A percentile compares a stretch with the other conserved stretches of the same genome.
Conservation (phyloP, 2,329 filamentous ascomycete genomes). For the Penicillium sp. region DNA sequence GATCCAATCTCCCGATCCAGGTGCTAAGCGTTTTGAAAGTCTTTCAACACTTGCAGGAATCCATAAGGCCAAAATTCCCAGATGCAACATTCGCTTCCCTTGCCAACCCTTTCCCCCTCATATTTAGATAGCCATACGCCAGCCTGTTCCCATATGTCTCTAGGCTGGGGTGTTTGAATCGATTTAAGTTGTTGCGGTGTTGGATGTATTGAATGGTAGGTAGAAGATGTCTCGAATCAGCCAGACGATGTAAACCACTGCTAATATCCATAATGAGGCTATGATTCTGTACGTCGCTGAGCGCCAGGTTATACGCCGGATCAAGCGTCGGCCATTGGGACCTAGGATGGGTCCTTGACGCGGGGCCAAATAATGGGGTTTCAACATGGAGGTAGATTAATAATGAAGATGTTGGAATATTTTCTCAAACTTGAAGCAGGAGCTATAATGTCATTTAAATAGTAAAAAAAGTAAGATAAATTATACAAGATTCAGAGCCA, state of each 20-base stretch:
- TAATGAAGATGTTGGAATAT: background rate
- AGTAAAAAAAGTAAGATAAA: background rate
- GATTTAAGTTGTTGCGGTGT: background rate
- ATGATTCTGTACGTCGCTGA: constrained; percentile 49
- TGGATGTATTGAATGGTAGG: constrained; percentile 36
- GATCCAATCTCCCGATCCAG: too few species aligned
- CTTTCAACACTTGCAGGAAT: too few species aligned
- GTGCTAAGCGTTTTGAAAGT: too few species aligned
- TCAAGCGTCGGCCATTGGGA: constrained; percentile 43
- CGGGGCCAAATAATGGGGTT: constrained; percentile 21
- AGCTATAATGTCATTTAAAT: background rate
- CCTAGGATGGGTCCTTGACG: constrained; percentile 44
- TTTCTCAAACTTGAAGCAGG: background rate
- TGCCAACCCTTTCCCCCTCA: too few species aligned
- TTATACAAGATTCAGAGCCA: background rate
- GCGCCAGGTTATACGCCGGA: constrained; percentile 47
- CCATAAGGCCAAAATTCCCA: too few species aligned
- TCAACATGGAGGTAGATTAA: background rate
- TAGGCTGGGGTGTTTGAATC: too few species aligned
- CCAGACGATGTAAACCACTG: constrained; percentile 46
- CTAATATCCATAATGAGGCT: constrained; percentile 46
- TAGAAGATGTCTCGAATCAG: constrained; percentile 45
- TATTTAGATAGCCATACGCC: too few species aligned
- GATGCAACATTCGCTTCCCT: too few species aligned
- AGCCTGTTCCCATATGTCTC: too few species aligned